phyloP scores from a whole-genome alignment of 2,329 filamentous ascomycete genomes.

The Hypoxylon sp. region DNA sequence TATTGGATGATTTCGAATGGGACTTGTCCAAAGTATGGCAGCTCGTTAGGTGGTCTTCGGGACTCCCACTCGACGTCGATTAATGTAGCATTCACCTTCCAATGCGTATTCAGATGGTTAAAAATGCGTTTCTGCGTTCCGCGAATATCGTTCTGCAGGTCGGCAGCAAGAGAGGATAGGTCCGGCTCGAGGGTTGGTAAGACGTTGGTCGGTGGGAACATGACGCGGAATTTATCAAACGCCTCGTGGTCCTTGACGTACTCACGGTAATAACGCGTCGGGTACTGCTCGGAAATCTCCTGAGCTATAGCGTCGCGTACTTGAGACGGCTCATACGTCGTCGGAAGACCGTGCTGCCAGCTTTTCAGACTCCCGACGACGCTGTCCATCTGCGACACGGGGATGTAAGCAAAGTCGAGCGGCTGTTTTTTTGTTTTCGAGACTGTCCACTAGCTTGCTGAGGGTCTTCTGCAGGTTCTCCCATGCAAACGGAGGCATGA shows the following conservation, averaged over 20 bases:
- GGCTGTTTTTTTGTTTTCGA: conserved; percentile 22
- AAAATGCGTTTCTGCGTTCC: not conserved
- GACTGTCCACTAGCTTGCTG: conserved; percentile 8
- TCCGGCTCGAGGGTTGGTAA: conserved; percentile 17
- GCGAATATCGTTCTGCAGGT: not conserved
- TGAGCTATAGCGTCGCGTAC: not conserved
- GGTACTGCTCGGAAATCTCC: no score
- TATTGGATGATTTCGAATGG: conserved; percentile 4
- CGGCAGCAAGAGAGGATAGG: conserved; percentile 4
- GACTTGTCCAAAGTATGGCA: conserved; percentile 2
- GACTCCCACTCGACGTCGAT: conserved; percentile 23
- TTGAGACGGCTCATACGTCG: conserved; percentile 6
- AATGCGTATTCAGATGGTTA: conserved; percentile 22
- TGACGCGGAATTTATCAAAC: conserved; percentile 26
- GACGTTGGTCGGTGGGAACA: conserved; percentile 18
- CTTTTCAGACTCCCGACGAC: not conserved
- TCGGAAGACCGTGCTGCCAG: conserved; percentile 10
- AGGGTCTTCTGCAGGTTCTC: conserved; percentile 20
- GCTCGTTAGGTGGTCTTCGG: not conserved
- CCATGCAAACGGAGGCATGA: conserved; percentile 27
- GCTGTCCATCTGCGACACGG: conserved; percentile 10
- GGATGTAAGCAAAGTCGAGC: conserved; percentile 13
- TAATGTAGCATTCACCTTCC: conserved; percentile 31
- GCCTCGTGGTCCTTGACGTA: conserved; percentile 15
- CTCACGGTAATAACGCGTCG: not conserved